A percentile compares a stretch with the other conserved stretches of the same genome.
Evolutionary conservation across 306 rosid species (phyloP).

Genomic region (Elaeagnus macrophylla): DNA sequence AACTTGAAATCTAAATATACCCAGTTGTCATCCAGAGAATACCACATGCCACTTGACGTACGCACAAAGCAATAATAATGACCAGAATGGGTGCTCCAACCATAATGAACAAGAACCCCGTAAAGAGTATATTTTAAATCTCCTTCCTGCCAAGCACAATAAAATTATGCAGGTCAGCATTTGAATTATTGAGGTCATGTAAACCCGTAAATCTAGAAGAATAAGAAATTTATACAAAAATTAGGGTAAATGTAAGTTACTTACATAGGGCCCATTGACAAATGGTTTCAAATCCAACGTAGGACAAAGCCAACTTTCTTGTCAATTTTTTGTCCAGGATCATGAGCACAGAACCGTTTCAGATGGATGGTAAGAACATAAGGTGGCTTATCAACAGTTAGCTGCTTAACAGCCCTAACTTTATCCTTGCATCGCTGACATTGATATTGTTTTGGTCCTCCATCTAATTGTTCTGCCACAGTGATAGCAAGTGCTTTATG

Average conservation of each 20-base stretch:
- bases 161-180: neutral
- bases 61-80: slow-evolving; percentile 91
- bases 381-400: slow-evolving; percentile 87
- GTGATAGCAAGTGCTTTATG: slow-evolving; percentile 76
- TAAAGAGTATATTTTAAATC: slow-evolving; percentile 83
- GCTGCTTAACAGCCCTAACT: slow-evolving; percentile 82
- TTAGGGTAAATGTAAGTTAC: slow-evolving; percentile 8
- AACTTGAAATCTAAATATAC: slow-evolving; percentile 24
- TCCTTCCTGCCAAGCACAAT: slow-evolving; percentile 44
- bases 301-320: slow-evolving; percentile 64
- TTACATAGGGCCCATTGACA: slow-evolving; percentile 78
- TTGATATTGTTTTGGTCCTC: slow-evolving; percentile 83
- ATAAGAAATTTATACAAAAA: neutral
- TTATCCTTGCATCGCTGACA: slow-evolving; percentile 91
- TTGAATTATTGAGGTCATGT: too few species aligned
- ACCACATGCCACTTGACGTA: slow-evolving; percentile 87
- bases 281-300: slow-evolving; percentile 69
- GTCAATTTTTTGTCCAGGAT: slow-evolving; percentile 71
- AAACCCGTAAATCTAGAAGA: too few species aligned
- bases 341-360: slow-evolving; percentile 71
- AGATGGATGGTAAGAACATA: slow-evolving; percentile 77
- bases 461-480: slow-evolving; percentile 76
- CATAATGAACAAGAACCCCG: slow-evolving; percentile 89
- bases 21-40: slow-evolving; percentile 80
- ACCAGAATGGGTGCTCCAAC: slow-evolving; percentile 81